Evolutionary conservation across 805 yeast genomes (phyloP).

Genomic region (Hanseniaspora osmophila): DNA sequence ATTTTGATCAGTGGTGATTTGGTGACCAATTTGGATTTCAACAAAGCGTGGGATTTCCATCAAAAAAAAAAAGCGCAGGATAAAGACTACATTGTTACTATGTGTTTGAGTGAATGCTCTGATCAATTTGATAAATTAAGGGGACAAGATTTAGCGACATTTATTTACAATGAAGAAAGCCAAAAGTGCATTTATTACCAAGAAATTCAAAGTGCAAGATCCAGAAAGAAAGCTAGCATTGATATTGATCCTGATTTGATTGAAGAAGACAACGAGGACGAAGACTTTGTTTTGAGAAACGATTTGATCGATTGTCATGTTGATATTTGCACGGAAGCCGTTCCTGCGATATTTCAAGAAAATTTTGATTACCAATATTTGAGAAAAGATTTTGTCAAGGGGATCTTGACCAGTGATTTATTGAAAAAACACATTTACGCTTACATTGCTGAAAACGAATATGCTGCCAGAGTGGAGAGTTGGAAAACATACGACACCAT

Average conservation of each 20-base stretch:
- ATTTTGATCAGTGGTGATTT: conserved; percentile 87
- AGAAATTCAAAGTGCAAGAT: conserved; percentile 44
- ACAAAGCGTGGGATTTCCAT: conserved; percentile 60
- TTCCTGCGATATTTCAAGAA: conserved; percentile 90
- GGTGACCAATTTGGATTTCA: conserved; percentile 78
- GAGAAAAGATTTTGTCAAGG: conserved; percentile 78
- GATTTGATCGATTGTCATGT: conserved; percentile 93
- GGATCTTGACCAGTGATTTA: conserved; percentile 80
- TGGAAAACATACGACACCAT: conserved; percentile 88
- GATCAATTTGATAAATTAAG: conserved; percentile 69
- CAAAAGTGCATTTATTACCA: conserved; percentile 77
- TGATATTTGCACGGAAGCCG: conserved; percentile 88
- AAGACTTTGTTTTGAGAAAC: conserved; percentile 66
- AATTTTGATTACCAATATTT: conserved; percentile 86
- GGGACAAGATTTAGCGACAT: conserved; percentile 73
- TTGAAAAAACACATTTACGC: conserved; percentile 84
- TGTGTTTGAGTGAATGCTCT: conserved; percentile 78
- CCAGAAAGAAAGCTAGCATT: conserved; percentile 33
- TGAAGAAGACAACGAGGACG: conserved; percentile 23
- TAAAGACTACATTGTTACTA: conserved; percentile 84
- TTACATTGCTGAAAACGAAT: conserved; percentile 62
- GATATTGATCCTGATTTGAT: conserved; percentile 74
- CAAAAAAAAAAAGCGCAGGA: conserved; percentile 56
- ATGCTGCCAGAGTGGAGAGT: conserved; percentile 91
- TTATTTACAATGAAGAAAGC: conserved; percentile 60